A percentile compares a stretch with the other conserved stretches of the same genome.
Conservation (phyloP, 2,329 filamentous ascomycete species). For the Cladosporium phlei region DNA sequence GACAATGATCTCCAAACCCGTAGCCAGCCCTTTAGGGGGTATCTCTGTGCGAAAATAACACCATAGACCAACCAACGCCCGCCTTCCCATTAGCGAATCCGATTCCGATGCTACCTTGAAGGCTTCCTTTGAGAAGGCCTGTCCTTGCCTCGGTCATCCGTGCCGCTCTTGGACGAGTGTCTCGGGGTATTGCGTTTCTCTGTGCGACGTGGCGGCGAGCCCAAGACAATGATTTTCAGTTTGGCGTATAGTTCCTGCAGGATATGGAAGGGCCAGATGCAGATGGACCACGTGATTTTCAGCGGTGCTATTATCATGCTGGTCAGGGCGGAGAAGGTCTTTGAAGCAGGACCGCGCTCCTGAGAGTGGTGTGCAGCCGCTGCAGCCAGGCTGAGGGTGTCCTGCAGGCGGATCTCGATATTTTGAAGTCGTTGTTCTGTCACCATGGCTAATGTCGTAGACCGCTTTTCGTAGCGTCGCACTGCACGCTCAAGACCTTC, state of each 20-base stretch:
- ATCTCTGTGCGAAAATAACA: background rate
- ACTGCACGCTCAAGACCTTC: slow-evolving; percentile 86
- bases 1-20: background rate
- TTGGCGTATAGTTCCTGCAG: slow-evolving; percentile 23
- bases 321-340: slow-evolving; percentile 1
- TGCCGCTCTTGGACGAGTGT: slow-evolving; percentile 2
- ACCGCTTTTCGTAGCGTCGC: slow-evolving; percentile 84
- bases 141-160: slow-evolving; percentile 6
- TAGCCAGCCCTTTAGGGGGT: background rate
- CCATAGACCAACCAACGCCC: slow-evolving; percentile 1
- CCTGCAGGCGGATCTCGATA: slow-evolving; percentile 66
- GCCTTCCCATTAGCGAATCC: no score
- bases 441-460: slow-evolving; percentile 67
- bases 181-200: background rate
- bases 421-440: slow-evolving; percentile 69
- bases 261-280: slow-evolving; percentile 19
- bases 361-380: slow-evolving; percentile 54
- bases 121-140: background rate
- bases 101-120: background rate
- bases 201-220: slow-evolving; percentile 8
- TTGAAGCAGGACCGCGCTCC: slow-evolving; percentile 4
- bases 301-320: slow-evolving; percentile 3
- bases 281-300: background rate
- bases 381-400: slow-evolving; percentile 75
- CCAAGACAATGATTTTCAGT: slow-evolving; percentile 21